Base-by-base conservation (phyloP, 192 early-diverging fungal species). In the Rhizoclosmatium sp. region DNA sequence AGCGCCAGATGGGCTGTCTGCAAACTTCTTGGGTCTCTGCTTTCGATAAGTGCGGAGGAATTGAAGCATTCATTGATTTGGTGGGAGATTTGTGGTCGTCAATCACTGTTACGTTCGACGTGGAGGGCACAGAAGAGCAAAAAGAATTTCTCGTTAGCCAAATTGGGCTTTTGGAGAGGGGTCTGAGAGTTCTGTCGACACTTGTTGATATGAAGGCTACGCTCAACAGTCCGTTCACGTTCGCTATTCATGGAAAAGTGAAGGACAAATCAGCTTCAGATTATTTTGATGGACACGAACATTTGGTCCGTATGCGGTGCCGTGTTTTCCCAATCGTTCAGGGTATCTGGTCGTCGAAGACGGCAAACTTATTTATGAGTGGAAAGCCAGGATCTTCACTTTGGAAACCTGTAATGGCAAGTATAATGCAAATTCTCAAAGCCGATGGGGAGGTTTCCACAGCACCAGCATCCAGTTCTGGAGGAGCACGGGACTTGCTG, bases 201-300 rank as follows among this genome's bases (percentile, higher is more conserved):
- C 74, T 95, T 58, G 76, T 87, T 16, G 95, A 95, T 31, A 85
- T 87, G 59, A 93, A 94, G 65, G 82, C 93, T 5, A 79, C 97
- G 39, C 85, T 87, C 14, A 94, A 95, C 61, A 94, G 94, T 16
- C 89, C 94, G 4, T 88, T 89, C 65, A 93, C 93, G 7, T 60
- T 81, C 14, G 51, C 76, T 0, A 71, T 95, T 21, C 70, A 74
- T 39, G 81, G 73, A 10, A 88, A 85, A 59, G 89, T 90, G 19
- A 87, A 87, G 54, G 91, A 93, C 80, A 85, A 78, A 65, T 4
- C 42, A 42, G 23, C 73, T 42, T 21, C 40, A 10, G 82, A 83
- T 31, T 93, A 87, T 77, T 97, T 96, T 82, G 91, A 95, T 44
- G 84, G 93, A 2, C 81, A 88, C 59, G 90, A 92, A 45, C 92